These are phyloP conservation scores for Dactylellina parvicollis DNA, from an alignment of 2,329 filamentous ascomycete species.

Conservation along the genomic window DNA sequence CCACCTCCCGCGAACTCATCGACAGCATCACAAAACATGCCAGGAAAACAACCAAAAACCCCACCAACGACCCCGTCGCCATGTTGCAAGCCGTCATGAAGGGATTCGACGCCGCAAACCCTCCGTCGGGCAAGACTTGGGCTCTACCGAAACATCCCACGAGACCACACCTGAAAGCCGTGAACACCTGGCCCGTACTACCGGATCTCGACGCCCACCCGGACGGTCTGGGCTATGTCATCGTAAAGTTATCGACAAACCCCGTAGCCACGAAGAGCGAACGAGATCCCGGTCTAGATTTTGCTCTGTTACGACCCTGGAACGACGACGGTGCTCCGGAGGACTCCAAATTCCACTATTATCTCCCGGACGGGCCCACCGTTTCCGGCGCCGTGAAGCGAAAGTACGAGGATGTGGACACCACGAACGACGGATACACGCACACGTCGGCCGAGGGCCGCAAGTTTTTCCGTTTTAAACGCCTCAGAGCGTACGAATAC, in stretches of 20 bases:
- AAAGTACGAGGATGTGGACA: conserved; percentile 69
- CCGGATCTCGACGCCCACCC: conserved; percentile 76
- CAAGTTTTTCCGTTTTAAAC: conserved; percentile 70
- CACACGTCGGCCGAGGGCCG: conserved; percentile 63
- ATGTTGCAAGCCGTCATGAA: conserved; percentile 67
- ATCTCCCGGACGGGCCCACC: conserved; percentile 66
- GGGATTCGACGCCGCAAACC: conserved; percentile 69
- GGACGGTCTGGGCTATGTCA: conserved; percentile 75
- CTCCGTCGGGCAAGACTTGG: conserved; percentile 59
- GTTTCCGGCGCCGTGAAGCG: conserved; percentile 69
- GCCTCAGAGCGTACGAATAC: conserved; percentile 71
- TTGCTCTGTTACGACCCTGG: conserved; percentile 71
- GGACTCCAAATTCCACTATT: conserved; percentile 72
- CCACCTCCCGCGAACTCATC: conserved; percentile 67
- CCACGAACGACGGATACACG: conserved; percentile 67
- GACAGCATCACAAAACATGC: conserved; percentile 63
- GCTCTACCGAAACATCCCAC: conserved; percentile 58
- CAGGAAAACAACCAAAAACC: conserved; percentile 62
- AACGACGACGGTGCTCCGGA: conserved; percentile 68
- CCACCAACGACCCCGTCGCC: conserved; percentile 65
- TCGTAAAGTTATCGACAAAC: conserved; percentile 74
- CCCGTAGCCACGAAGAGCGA: conserved; percentile 69
- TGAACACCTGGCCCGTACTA: conserved; percentile 71
- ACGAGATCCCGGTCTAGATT: conserved; percentile 67
- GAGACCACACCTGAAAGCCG: conserved; percentile 64